Percentiles rank a stretch among this genome's conserved stretches.
Conservation (phyloP, 495 filamentous ascomycete species). For the Oidiodendron maius region DNA sequence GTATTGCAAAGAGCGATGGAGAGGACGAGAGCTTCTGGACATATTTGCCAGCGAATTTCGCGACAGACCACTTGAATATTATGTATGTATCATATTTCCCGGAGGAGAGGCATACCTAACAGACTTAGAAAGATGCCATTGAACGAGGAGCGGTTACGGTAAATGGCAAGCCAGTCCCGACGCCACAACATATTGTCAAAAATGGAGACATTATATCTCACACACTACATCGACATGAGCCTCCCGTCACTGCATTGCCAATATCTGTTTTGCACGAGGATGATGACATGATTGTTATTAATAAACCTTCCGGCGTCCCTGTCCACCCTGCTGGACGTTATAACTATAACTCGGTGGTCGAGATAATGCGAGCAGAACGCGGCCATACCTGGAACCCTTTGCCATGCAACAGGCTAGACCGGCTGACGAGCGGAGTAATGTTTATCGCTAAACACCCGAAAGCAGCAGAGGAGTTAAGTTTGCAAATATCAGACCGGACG, state of each 20-base stretch:
- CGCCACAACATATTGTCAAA: slow-evolving; percentile 52
- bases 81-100: slow-evolving; percentile 38
- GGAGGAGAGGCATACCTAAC: slow-evolving; percentile 10
- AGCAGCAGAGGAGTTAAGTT: slow-evolving; percentile 69
- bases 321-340: slow-evolving; percentile 95
- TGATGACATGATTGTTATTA: slow-evolving; percentile 86
- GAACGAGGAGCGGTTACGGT: slow-evolving; percentile 66
- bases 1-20: slow-evolving; percentile 85
- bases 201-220: slow-evolving; percentile 87
- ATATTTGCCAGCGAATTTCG: slow-evolving; percentile 82
- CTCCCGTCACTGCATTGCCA: slow-evolving; percentile 74
- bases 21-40: slow-evolving; percentile 66
- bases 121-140: slow-evolving; percentile 65
- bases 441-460: slow-evolving; percentile 83
- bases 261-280: slow-evolving; percentile 86
- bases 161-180: slow-evolving; percentile 55
- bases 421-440: slow-evolving; percentile 94
- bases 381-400: slow-evolving; percentile 64
- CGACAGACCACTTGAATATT: slow-evolving; percentile 82
- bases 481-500: slow-evolving; percentile 64
- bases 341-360: slow-evolving; percentile 86
- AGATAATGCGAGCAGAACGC: slow-evolving; percentile 83
- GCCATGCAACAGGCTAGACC: slow-evolving; percentile 88
- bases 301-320: slow-evolving; percentile 91
- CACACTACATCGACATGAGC: slow-evolving; percentile 93